Conservation (phyloP, 768 basidiomycete genomes). For the Rhodotorula sphaerocarpa region DNA sequence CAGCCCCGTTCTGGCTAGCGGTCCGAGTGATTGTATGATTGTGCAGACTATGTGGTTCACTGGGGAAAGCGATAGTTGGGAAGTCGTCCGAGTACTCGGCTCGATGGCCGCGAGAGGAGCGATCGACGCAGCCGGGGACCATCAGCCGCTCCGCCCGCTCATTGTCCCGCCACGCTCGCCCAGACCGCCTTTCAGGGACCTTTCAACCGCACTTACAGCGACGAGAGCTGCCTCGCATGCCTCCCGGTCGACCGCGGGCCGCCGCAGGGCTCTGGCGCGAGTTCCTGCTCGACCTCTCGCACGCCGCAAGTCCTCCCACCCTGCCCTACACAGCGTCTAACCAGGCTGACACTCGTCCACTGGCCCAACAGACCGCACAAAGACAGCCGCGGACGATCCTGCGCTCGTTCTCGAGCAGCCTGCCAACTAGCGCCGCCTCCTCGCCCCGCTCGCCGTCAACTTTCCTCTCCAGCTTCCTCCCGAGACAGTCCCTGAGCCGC, state of each 20-base stretch:
- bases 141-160: neutral
- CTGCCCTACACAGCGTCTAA: neutral
- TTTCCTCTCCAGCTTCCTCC: neutral
- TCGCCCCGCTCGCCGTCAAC: neutral
- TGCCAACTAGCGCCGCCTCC: neutral
- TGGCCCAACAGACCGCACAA: neutral
- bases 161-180: no score
- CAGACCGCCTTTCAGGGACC: no score
- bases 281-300: constrained; percentile 15
- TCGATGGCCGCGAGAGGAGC: neutral
- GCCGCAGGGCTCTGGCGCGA: constrained; percentile 4
- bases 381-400: neutral
- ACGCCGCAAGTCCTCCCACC: constrained; percentile 7
- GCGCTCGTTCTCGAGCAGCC: constrained; percentile 10
- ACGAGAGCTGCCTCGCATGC: no score
- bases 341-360: neutral
- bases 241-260: neutral
- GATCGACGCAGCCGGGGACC: neutral
- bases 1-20: no score
- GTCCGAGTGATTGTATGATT: no score
- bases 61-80: neutral
- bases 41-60: no score
- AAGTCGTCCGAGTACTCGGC: no score
- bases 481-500: neutral
- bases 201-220: no score